Evolutionary conservation across 1,284 basidiomycete species (phyloP), one percentile per base, ranked within the genome.

Genomic region (Coniferiporia sulphurascens): DNA sequence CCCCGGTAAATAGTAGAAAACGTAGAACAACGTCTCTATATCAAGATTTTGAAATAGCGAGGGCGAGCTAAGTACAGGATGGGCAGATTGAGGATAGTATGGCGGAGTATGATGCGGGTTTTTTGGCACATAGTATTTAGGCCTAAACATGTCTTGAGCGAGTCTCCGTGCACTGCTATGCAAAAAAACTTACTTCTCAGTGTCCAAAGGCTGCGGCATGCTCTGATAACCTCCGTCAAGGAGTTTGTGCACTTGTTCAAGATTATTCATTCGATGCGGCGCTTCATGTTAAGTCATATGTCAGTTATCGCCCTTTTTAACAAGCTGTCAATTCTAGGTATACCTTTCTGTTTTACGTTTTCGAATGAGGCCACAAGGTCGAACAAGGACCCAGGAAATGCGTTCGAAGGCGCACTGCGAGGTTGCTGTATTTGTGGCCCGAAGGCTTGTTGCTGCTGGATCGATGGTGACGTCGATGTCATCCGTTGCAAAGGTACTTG

Each of bases 1-100:
- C 60, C 95, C 93, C 21, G 95, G 93, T 63, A 93, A 86, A 77
- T 94, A 99, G 78, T 99, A 99, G 76, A 99, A 99, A 71, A 99
- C 92, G 77, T 95, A 99, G 77, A 99, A 99, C 19, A 99, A 78
- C 41, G 95, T 98, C 76, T 99, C 97, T 46, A 98, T 89, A 66
- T 99, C 97, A 64, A 99, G 83, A 71, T 96, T 93, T 57, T 89
- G 81, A 74, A 97, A 98, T 56, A 98, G 83, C 32, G 83, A 86
- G 55, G 94, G 85, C 60, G 94, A 91, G 70, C 86, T 93, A 59
- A 99, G 80, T 53, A 92, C 79, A 21, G 88, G 82, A 65, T 89
- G 83, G 9, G 93, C 93, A 56, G 86, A 73, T 73, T 99, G 97
- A 45, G 97, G 95, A 73, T 99, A 99, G 75, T 97, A 98, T 19